Percentiles rank a stretch among this genome's conserved stretches.
phyloP scores from a whole-genome alignment of 306 rosid species.

The Quercus robur region DNA sequence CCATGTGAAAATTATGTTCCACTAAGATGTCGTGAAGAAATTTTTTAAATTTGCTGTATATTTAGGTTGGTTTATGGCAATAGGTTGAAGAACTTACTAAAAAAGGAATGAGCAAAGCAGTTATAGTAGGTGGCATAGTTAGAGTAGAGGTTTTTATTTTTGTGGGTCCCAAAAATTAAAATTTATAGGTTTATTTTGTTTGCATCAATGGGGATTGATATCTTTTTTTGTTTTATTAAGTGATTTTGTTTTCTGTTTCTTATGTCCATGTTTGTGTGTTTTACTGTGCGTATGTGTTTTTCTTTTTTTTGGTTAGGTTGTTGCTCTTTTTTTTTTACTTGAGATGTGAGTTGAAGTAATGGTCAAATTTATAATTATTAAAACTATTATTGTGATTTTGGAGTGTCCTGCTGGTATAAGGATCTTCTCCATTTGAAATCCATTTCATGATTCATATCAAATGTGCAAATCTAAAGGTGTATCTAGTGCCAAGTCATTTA shows the following conservation, averaged over 20 bases:
- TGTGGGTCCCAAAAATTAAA: conserved; percentile 6
- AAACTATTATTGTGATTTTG: neutral
- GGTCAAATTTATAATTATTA: too few relatives aligned
- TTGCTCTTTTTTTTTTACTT: too few relatives aligned
- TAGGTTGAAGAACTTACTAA: neutral
- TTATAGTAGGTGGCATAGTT: neutral
- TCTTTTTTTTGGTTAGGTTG: too few relatives aligned
- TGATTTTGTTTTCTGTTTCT: neutral
- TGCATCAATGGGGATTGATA: neutral
- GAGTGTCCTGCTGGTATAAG: neutral
- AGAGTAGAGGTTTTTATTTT: neutral
- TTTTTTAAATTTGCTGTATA: too few relatives aligned
- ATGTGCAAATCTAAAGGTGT: too few relatives aligned
- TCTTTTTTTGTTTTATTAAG: neutral
- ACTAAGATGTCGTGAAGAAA: too few relatives aligned
- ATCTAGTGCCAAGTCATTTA: too few relatives aligned
- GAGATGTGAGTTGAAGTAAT: too few relatives aligned
- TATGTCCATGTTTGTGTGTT: neutral
- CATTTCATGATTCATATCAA: too few relatives aligned
- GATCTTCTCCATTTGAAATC: too few relatives aligned
- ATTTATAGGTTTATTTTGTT: neutral
- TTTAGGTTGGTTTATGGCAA: neutral
- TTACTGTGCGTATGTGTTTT: too few relatives aligned
- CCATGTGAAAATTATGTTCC: too few relatives aligned
- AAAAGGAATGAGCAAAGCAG: neutral